phyloP scores from a whole-genome alignment of 2,329 filamentous ascomycete genomes.

The Neophaeococcomyces aloes region DNA sequence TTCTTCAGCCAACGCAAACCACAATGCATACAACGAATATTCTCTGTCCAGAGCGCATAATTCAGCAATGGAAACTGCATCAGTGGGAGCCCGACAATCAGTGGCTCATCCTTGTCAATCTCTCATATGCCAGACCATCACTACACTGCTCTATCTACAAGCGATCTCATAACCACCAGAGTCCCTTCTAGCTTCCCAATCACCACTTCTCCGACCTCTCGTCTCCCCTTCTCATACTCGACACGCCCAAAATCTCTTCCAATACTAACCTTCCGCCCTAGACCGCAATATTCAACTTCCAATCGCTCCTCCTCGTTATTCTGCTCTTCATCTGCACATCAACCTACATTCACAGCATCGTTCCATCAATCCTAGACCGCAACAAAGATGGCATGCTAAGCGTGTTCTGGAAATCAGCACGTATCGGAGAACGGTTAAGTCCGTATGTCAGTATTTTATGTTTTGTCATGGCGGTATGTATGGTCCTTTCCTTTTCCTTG shows the following conservation, averaged over 20 bases:
- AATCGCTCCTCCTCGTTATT: conserved; percentile 87
- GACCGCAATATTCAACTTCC: conserved; percentile 98
- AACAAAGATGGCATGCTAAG: conserved; percentile 85
- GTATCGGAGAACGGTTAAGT: conserved; percentile 84
- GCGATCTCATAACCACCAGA: no score
- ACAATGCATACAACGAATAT: no score
- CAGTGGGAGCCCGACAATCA: no score
- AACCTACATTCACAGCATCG: conserved; percentile 82
- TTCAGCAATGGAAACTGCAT: no score
- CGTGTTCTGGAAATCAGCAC: conserved; percentile 91
- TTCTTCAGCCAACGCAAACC: no score
- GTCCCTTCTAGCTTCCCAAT: neutral
- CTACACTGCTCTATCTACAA: no score
- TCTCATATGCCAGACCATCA: no score
- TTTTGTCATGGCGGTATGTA: conserved; percentile 76
- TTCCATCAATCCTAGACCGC: conserved; percentile 79
- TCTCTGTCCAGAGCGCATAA: no score
- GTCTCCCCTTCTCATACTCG: neutral
- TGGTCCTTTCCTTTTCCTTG: conserved; percentile 18
- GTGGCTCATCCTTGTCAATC: no score
- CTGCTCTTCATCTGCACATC: conserved; percentile 93
- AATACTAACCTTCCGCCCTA: conserved; percentile 29
- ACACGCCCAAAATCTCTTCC: conserved; percentile 1
- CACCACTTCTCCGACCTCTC: neutral
- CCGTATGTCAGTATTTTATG: conserved; percentile 94